Evolutionary conservation across 2,329 filamentous ascomycete species (phyloP).

Genomic region (Botrytis cinerea): DNA sequence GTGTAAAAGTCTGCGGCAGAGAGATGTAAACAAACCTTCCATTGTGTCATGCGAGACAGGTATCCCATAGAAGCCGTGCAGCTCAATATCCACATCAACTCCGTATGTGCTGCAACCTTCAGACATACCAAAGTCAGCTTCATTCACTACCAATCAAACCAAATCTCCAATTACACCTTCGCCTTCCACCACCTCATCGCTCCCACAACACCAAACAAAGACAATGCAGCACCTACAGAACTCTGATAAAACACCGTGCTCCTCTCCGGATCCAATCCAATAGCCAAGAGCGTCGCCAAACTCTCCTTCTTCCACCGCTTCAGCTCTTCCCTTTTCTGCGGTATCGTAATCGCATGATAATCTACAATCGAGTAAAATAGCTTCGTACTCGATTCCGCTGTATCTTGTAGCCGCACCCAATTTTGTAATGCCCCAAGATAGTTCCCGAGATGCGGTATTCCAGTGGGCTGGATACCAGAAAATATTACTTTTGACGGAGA

Average conservation of each 20-base stretch:
- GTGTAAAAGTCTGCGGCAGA: not conserved
- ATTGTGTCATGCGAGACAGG: slow-evolving; percentile 97
- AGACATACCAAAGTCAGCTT: slow-evolving; percentile 9
- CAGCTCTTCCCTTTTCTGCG: slow-evolving; percentile 64
- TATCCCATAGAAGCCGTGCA: slow-evolving; percentile 91
- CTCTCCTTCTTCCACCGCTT: slow-evolving; percentile 69
- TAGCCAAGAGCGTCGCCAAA: slow-evolving; percentile 77
- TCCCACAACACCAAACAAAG: slow-evolving; percentile 1
- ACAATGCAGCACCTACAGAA: slow-evolving; percentile 53
- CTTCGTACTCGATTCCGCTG: slow-evolving; percentile 55
- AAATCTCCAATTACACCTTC: not conserved
- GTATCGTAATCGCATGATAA: slow-evolving; percentile 85
- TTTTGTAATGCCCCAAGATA: slow-evolving; percentile 86
- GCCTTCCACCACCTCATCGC: not conserved
- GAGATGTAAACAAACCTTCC: slow-evolving; percentile 67
- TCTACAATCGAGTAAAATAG: slow-evolving; percentile 89
- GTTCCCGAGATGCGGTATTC: slow-evolving; percentile 90
- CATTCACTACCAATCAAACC: not conserved
- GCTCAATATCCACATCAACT: slow-evolving; percentile 96
- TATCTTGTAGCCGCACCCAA: slow-evolving; percentile 81
- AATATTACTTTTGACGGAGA: slow-evolving; percentile 61
- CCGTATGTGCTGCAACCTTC: slow-evolving; percentile 74
- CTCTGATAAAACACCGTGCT: slow-evolving; percentile 83
- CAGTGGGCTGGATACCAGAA: slow-evolving; percentile 96
- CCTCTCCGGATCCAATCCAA: slow-evolving; percentile 77